Evolutionary conservation across 176 grass and related monocot genomes (phyloP), one percentile per base, ranked within the genome.

Genomic region (Raddia distichophylla): DNA sequence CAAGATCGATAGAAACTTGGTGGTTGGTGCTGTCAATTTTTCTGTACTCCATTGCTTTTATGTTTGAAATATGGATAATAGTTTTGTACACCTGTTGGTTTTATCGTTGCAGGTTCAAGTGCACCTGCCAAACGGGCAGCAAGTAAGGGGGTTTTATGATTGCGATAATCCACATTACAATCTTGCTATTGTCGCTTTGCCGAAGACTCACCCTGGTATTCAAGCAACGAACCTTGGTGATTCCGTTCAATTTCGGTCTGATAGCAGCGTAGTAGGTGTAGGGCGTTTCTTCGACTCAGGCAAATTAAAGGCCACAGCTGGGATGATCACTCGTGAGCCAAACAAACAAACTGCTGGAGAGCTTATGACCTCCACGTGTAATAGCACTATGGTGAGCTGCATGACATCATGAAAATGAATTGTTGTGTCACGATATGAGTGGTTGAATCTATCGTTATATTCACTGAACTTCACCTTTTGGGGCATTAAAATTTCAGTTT

Each of bases 211-310:
- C 12, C 18, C 4, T 8, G 12, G 6, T 68, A 13, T 70, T 70
- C 7, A 20, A 4, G 3, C 12, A 17, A 40, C 52, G 22, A 5
- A 3, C 58, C 7, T 69, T 10, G 64, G 27, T 42, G 0, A 44
- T 57, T 51, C 20, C 7, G 14, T 47, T 47, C 48, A 8, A 53
- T 69, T 46, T 57, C 35, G 4, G 51, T 2, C 18, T 18, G 12
- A 56, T 11, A 58, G 37, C 5, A 44, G 58, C 53, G 78, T 80
- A 44, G 51, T 80, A 17, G 64, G 18, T 45, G 6, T 80, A 7
- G 78, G 78, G 64, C 64, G 78, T 17, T 43, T 50, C 79, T 81
- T 60, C 79, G 18, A 81, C 40, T 49, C 79, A 34, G 20, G 43
- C 5, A 71, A 8, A 58, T 71, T 81, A 19, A 60, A 60, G 66